Percentiles rank a stretch among this genome's conserved stretches.
Conservation (phyloP, 345 rosid genomes). For the Syzygium aromaticum region DNA sequence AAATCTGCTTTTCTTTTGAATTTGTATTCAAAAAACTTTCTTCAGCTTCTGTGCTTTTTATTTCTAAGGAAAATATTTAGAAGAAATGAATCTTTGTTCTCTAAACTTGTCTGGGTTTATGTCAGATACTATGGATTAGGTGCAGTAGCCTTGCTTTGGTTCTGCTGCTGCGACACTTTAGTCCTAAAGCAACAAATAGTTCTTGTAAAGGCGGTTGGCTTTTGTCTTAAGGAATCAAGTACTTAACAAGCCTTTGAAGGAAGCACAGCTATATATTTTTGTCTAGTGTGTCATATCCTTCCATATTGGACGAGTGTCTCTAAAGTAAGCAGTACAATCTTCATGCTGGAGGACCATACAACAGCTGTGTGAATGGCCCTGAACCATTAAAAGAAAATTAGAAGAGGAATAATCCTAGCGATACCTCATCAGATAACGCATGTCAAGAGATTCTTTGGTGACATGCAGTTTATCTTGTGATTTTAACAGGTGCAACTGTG, state of each 20-base stretch:
- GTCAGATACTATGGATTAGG: background rate
- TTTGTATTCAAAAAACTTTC: background rate
- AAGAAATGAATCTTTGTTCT: background rate
- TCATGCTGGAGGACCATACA: background rate
- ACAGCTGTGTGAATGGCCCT: background rate
- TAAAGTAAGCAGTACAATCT: background rate
- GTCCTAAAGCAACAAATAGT: background rate
- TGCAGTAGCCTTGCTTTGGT: background rate
- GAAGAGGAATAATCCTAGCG: background rate
- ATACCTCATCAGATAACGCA: background rate
- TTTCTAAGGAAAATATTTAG: background rate
- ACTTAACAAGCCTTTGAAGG: background rate
- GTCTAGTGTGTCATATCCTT: background rate
- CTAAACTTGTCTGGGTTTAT: background rate
- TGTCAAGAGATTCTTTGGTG: background rate
- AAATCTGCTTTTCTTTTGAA: background rate
- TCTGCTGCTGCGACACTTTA: background rate
- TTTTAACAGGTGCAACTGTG: slow-evolving; percentile 67
- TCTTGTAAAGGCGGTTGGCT: background rate
- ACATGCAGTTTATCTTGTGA: background rate
- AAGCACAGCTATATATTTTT: background rate
- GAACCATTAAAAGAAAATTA: background rate
- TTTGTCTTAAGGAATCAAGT: background rate
- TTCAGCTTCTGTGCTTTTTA: background rate
- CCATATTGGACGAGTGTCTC: background rate